Conservation (phyloP, 2,329 filamentous ascomycete species). For the Nannizziopsis barbatae region DNA sequence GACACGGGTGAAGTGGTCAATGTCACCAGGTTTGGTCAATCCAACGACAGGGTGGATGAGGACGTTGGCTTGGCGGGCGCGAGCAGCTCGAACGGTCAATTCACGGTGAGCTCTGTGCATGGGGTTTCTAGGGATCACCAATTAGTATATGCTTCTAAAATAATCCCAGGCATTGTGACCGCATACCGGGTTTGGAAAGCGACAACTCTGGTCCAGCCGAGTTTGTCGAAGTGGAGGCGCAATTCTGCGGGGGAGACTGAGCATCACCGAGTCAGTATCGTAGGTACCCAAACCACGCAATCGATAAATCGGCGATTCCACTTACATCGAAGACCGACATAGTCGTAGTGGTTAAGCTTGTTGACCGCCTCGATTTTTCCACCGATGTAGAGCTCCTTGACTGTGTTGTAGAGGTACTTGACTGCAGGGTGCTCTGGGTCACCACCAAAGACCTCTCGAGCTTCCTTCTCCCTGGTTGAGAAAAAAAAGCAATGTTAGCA, state of each 20-base stretch:
- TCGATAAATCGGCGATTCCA: conserved; percentile 11
- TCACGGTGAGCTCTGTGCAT: conserved; percentile 99
- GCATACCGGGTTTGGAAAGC: conserved; percentile 76
- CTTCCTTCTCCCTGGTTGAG: conserved; percentile 61
- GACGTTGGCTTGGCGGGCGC: conserved; percentile 92
- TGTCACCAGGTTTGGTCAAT: conserved; percentile 96
- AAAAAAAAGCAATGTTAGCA: too few species aligned
- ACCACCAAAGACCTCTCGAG: conserved; percentile 86
- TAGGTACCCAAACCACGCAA: neutral
- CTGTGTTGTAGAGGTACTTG: conserved; percentile 72
- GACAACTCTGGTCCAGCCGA: conserved; percentile 94
- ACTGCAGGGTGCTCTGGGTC: conserved; percentile 86
- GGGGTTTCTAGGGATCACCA: conserved; percentile 58
- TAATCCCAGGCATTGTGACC: neutral
- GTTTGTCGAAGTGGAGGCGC: conserved; percentile 95
- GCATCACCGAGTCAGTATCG: neutral
- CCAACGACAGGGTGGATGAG: conserved; percentile 98
- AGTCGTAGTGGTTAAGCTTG: conserved; percentile 96
- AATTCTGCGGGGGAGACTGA: conserved; percentile 85
- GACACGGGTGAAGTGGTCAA: conserved; percentile 98
- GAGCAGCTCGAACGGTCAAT: conserved; percentile 90
- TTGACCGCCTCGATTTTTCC: conserved; percentile 94
- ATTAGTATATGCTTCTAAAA: neutral
- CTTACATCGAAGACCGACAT: conserved; percentile 87
- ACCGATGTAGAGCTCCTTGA: conserved; percentile 82